Percentiles rank a stretch among this genome's conserved stretches.
These are phyloP conservation scores for Zasmidium angulare DNA, from an alignment of 2,329 filamentous ascomycete species.

Conservation along the genomic window DNA sequence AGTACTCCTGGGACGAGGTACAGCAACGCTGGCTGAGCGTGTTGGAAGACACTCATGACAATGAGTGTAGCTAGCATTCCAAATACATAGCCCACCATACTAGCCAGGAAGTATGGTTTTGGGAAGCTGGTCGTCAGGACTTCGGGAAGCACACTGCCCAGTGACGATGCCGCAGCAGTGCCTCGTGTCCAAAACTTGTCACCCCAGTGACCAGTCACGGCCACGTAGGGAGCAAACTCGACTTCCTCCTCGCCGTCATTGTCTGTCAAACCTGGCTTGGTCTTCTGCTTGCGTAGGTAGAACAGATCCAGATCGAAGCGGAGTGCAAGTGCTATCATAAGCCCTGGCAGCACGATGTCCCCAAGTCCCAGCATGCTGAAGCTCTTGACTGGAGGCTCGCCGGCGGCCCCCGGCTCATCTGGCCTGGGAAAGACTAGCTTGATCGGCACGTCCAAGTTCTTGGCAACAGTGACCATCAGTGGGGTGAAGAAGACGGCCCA, in stretches of 20 bases:
- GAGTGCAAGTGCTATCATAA: constrained; percentile 82
- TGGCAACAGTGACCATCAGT: constrained; percentile 85
- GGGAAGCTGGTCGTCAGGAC: constrained; percentile 56
- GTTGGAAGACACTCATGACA: constrained; percentile 74
- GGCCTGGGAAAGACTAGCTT: constrained; percentile 83
- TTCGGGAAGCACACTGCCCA: constrained; percentile 10
- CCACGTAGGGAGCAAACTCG: constrained; percentile 43
- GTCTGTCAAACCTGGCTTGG: constrained; percentile 40
- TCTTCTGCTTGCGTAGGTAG: constrained; percentile 67
- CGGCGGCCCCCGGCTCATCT: constrained; percentile 31
- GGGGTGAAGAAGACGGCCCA: constrained; percentile 89
- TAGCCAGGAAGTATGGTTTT: constrained; percentile 82
- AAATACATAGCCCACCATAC: constrained; percentile 71
- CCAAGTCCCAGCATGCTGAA: constrained; percentile 82
- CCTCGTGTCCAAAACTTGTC: constrained; percentile 73
- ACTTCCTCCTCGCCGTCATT: constrained; percentile 24
- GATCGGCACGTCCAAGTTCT: constrained; percentile 84
- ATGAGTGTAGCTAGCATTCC: constrained; percentile 76
- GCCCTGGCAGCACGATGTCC: constrained; percentile 90
- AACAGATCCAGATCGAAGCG: constrained; percentile 88
- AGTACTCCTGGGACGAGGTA: constrained; percentile 90
- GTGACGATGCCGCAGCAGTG: constrained; percentile 11
- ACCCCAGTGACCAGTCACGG: constrained; percentile 72
- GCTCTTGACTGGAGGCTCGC: constrained; percentile 42
- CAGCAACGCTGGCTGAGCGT: constrained; percentile 84